Conservation (phyloP, 768 basidiomycete genomes). For the Scleroderma bovista region DNA sequence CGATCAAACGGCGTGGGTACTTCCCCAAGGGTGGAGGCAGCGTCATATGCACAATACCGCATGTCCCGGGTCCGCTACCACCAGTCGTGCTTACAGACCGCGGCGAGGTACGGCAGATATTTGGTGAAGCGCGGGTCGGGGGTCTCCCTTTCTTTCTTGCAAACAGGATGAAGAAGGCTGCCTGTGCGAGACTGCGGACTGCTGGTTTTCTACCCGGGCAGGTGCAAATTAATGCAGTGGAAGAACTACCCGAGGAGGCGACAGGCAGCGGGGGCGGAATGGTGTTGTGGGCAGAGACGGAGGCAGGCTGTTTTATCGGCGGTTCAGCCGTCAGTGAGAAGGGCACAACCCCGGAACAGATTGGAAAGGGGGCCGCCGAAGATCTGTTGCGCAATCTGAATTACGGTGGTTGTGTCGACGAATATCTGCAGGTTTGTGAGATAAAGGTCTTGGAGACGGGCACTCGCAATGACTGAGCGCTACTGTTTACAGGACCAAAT, state of each 20-base stretch:
- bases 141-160: conserved; percentile 56
- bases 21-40: conserved; percentile 71
- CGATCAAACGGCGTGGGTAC: conserved; percentile 58
- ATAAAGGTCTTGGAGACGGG: not conserved
- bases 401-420: conserved; percentile 72
- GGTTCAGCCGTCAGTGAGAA: conserved; percentile 63
- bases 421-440: conserved; percentile 45
- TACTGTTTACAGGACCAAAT: conserved; percentile 57
- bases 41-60: conserved; percentile 37
- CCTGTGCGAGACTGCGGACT: conserved; percentile 36
- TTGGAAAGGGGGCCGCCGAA: conserved; percentile 58
- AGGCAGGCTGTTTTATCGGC: conserved; percentile 59
- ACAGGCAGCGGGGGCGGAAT: conserved; percentile 69
- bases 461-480: not conserved
- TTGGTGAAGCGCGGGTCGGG: conserved; percentile 61
- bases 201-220: conserved; percentile 28
- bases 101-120: conserved; percentile 45
- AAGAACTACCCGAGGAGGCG: conserved; percentile 41
- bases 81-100: conserved; percentile 50
- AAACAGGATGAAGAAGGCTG: conserved; percentile 51
- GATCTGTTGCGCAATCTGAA: conserved; percentile 53
- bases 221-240: conserved; percentile 36
- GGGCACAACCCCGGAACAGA: conserved; percentile 35
- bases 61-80: conserved; percentile 36
- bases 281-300: conserved; percentile 70